Evolutionary conservation across 2,329 filamentous ascomycete genomes (phyloP).

Genomic region (Phyllosticta capitalensis): DNA sequence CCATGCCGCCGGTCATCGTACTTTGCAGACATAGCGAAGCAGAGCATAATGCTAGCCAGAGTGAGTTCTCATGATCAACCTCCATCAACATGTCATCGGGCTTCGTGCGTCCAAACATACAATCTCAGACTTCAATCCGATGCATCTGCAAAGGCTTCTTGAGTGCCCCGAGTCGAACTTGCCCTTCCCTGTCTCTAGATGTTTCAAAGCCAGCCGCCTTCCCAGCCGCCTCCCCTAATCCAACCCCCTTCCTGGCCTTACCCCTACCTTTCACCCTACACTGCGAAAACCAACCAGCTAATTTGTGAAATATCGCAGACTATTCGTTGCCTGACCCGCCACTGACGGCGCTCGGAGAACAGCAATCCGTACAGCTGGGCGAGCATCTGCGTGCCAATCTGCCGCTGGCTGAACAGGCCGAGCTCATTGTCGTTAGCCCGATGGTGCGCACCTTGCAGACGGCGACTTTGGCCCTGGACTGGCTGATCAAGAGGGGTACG

Average conservation of each 20-base stretch:
- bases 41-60: constrained; percentile 33
- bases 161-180: background rate
- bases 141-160: background rate
- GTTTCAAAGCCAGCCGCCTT: too few species aligned
- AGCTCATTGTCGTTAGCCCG: constrained; percentile 52
- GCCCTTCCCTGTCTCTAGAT: background rate
- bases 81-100: background rate
- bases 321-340: constrained; percentile 34
- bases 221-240: background rate
- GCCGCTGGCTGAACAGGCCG: constrained; percentile 34
- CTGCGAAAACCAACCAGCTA: background rate
- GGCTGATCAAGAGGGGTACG: constrained; percentile 46
- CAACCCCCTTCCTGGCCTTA: background rate
- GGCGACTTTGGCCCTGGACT: constrained; percentile 47
- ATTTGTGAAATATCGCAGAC: constrained; percentile 18
- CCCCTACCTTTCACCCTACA: background rate
- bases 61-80: constrained; percentile 9
- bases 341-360: constrained; percentile 31
- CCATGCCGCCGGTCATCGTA: constrained; percentile 36
- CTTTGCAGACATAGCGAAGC: constrained; percentile 37
- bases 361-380: constrained; percentile 33
- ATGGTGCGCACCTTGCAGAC: constrained; percentile 60
- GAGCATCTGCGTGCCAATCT: constrained; percentile 26
- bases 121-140: background rate
- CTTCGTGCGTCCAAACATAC: background rate